Evolutionary conservation across 192 early-diverging fungal genomes (phyloP).

Genomic region (Tieghemiomyces parasiticus): DNA sequence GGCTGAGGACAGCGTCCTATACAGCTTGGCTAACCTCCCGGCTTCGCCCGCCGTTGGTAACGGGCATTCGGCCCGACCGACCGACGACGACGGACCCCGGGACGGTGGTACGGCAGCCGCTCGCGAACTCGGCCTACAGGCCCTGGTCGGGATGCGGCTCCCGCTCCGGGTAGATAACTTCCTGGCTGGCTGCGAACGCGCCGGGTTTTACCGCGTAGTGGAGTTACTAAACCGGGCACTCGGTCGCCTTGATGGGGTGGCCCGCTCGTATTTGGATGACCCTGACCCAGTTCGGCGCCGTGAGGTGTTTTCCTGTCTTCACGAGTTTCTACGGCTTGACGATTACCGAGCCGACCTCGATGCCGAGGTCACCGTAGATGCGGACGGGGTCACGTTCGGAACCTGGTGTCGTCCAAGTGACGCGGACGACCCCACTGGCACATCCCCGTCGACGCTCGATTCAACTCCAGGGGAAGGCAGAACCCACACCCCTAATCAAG

Average conservation of each 20-base stretch:
- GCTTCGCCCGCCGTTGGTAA: not conserved
- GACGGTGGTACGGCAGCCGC: too few relatives aligned
- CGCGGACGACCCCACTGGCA: not conserved
- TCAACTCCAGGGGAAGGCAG: not conserved
- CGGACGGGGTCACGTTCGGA: not conserved
- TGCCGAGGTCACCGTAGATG: not conserved
- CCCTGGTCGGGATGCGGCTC: constrained; percentile 5
- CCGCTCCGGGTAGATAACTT: constrained; percentile 4
- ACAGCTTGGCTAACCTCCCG: not conserved
- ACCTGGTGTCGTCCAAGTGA: not conserved
- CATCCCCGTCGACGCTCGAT: not conserved
- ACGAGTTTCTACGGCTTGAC: constrained; percentile 9
- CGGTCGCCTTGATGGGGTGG: not conserved
- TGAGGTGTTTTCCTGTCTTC: not conserved
- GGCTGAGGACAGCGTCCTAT: not conserved
- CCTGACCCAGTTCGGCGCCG: not conserved
- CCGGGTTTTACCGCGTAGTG: constrained; percentile 10
- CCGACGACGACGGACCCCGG: too few relatives aligned
- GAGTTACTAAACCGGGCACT: constrained; percentile 6
- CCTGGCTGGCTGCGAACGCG: constrained; percentile 5
- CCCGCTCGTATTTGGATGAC: constrained; percentile 1
- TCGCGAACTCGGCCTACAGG: not conserved
- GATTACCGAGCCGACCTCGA: constrained; percentile 5
- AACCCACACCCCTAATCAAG: too few relatives aligned
- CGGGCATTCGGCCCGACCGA: not conserved